These are phyloP conservation scores for Dunaliella salina DNA, from an alignment of 163 green algal species.

Conservation along the genomic window DNA sequence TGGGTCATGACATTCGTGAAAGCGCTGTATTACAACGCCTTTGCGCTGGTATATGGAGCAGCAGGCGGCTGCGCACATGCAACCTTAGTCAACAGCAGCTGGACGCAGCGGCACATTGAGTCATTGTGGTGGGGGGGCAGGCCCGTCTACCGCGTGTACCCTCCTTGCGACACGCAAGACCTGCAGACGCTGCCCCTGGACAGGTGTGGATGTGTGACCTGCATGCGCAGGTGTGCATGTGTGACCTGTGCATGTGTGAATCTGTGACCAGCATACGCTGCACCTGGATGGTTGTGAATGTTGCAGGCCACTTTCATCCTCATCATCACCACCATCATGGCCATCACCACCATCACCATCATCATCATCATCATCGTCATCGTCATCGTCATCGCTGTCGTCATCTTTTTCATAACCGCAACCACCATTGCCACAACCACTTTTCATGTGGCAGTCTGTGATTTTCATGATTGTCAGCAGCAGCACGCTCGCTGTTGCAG, in stretches of 20 bases:
- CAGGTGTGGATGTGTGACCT: slow-evolving; percentile 15
- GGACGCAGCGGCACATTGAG: slow-evolving; percentile 82
- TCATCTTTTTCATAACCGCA: too few species aligned
- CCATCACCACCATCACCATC: too few species aligned
- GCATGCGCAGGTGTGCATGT: not conserved
- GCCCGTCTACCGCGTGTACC: slow-evolving; percentile 71
- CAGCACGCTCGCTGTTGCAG: too few species aligned
- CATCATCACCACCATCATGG: too few species aligned
- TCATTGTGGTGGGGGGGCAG: slow-evolving; percentile 64
- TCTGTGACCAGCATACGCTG: not conserved
- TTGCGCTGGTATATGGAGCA: slow-evolving; percentile 77
- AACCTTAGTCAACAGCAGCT: slow-evolving; percentile 86
- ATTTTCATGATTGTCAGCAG: too few species aligned
- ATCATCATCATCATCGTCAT: too few species aligned
- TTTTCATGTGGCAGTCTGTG: too few species aligned
- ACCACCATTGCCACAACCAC: too few species aligned
- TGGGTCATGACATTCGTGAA: slow-evolving; percentile 61
- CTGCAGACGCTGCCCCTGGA: slow-evolving; percentile 77
- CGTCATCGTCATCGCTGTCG: too few species aligned
- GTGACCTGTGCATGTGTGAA: not conserved
- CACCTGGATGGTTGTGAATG: not conserved
- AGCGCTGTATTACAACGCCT: slow-evolving; percentile 79
- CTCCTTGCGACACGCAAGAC: slow-evolving; percentile 77
- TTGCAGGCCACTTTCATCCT: too few species aligned
- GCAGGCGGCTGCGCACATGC: slow-evolving; percentile 17